These are phyloP conservation scores for Trichosporon asahii DNA, from an alignment of 1,284 basidiomycete species.

Conservation along the genomic window DNA sequence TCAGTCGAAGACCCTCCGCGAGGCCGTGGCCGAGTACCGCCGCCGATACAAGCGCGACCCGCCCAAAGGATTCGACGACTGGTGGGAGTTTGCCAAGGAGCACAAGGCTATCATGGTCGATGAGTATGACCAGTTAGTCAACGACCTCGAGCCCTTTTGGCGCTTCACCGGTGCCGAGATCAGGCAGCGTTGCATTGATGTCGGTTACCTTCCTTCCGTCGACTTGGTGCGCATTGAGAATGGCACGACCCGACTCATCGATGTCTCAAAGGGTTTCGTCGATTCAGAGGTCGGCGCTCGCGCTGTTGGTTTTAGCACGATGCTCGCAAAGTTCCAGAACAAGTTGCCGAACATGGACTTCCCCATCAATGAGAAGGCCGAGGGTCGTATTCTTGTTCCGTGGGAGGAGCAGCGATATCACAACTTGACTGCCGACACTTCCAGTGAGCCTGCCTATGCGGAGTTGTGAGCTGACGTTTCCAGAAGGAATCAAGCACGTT, in stretches of 20 bases:
- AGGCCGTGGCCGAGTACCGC: conserved; percentile 74
- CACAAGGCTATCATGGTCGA: conserved; percentile 77
- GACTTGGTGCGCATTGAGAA: conserved; percentile 71
- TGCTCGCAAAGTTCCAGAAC: conserved; percentile 67
- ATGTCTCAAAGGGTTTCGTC: conserved; percentile 61
- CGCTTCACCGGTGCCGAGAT: conserved; percentile 68
- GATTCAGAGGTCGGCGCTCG: conserved; percentile 70
- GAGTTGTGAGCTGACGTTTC: not conserved
- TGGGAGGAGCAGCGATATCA: conserved; percentile 73
- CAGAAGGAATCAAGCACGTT: conserved; percentile 62
- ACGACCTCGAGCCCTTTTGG: conserved; percentile 79
- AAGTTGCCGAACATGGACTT: conserved; percentile 87
- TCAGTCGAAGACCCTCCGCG: conserved; percentile 71
- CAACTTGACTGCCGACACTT: conserved; percentile 60
- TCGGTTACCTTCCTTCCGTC: conserved; percentile 74
- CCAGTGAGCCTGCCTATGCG: conserved; percentile 40
- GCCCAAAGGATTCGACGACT: conserved; percentile 81
- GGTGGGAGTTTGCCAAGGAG: conserved; percentile 76
- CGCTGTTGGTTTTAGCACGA: conserved; percentile 68
- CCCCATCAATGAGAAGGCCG: conserved; percentile 83
- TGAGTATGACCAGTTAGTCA: conserved; percentile 79
- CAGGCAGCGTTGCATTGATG: conserved; percentile 66
- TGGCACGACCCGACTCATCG: conserved; percentile 63
- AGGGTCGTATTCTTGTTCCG: conserved; percentile 82
- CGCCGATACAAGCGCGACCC: conserved; percentile 72